These are phyloP conservation scores for Fusarium ambrosium DNA, from an alignment of 2,329 filamentous ascomycete genomes.

Conservation along the genomic window DNA sequence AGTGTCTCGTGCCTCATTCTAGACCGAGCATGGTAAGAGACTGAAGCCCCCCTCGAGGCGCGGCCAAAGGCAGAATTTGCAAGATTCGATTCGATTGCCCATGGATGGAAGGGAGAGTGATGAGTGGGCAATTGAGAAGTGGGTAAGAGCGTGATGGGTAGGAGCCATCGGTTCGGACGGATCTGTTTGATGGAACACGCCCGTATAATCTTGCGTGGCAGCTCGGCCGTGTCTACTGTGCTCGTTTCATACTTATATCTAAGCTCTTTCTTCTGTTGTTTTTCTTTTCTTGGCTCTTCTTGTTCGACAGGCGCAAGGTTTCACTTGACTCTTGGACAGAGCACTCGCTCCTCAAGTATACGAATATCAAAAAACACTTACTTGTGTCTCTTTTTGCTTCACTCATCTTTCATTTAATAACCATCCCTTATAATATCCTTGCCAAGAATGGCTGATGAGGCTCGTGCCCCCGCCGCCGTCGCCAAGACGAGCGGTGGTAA, in stretches of 20 bases:
- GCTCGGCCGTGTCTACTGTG: background rate
- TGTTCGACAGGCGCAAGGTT: constrained; percentile 26
- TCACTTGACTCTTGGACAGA: constrained; percentile 11
- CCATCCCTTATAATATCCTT: background rate
- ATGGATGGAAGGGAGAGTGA: constrained; percentile 1
- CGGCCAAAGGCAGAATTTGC: constrained; percentile 8
- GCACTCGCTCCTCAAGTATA: constrained; percentile 14
- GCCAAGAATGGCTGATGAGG: constrained; percentile 32
- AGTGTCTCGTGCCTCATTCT: constrained; percentile 35
- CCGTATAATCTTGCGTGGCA: background rate
- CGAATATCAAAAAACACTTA: constrained; percentile 10
- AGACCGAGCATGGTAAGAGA: constrained; percentile 31
- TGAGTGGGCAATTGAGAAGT: constrained; percentile 13
- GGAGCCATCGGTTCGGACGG: constrained; percentile 35
- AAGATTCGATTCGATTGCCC: constrained; percentile 5
- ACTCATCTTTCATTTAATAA: constrained; percentile 1
- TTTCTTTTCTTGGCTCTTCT: constrained; percentile 28
- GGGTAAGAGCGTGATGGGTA: constrained; percentile 1
- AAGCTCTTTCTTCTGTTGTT: constrained; percentile 7
- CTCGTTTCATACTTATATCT: constrained; percentile 24
- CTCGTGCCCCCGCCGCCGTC: constrained; percentile 25
- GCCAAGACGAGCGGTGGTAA: constrained; percentile 74
- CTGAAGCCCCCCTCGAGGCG: background rate
- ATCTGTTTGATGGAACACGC: constrained; percentile 2
- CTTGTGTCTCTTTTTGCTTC: background rate